Evolutionary conservation across 306 rosid genomes (phyloP).

Genomic region (Citrullus mucosospermus): DNA sequence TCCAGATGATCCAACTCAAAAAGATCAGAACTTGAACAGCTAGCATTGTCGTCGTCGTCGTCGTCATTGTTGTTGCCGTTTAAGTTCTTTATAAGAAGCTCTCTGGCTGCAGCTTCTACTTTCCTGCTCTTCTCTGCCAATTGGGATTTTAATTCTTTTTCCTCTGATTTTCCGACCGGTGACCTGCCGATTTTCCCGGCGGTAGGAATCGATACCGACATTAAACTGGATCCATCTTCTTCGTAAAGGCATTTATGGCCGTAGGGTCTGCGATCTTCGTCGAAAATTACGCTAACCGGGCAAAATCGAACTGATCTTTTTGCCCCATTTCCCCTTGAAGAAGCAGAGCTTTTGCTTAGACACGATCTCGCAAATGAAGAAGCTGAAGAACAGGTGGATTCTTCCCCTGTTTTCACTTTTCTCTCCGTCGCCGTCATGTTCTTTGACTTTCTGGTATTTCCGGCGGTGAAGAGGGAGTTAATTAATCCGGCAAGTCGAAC

Average conservation of each 20-base stretch:
- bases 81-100: conserved; percentile 37
- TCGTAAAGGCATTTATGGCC: conserved; percentile 51
- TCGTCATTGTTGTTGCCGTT: neutral
- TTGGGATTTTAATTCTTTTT: neutral
- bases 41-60: conserved; percentile 35
- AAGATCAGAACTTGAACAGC: conserved; percentile 85
- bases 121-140: conserved; percentile 18
- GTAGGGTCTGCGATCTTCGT: conserved; percentile 44
- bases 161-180: conserved; percentile 15
- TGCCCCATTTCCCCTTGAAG: conserved; percentile 37
- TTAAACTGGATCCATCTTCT: conserved; percentile 15
- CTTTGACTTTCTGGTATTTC: conserved; percentile 23
- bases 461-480: conserved; percentile 44
- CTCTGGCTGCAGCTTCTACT: conserved; percentile 42
- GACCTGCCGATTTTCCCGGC: conserved; percentile 52
- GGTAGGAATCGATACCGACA: conserved; percentile 33
- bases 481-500: conserved; percentile 52
- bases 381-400: conserved; percentile 55
- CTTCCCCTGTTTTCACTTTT: conserved; percentile 21
- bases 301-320: conserved; percentile 62
- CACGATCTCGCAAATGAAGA: conserved; percentile 79
- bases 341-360: conserved; percentile 56
- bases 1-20: conserved; percentile 79
- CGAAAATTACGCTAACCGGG: conserved; percentile 66
- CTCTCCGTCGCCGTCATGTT: conserved; percentile 2